Conservation (phyloP, 768 basidiomycete species). For the Tulasnella sp. region DNA sequence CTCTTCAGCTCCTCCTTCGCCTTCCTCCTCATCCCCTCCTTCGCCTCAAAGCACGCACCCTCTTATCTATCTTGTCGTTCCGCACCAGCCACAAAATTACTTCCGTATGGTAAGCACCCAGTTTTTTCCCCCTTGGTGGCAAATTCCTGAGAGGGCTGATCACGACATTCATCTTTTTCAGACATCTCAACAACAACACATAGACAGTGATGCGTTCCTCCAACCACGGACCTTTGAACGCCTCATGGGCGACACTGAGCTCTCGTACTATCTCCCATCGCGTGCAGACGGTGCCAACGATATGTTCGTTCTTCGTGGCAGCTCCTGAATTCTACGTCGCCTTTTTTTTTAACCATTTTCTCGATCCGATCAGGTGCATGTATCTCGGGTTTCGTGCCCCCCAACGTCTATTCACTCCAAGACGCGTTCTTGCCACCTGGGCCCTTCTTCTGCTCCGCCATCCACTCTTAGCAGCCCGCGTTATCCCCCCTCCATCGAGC, state of each 20-base stretch:
- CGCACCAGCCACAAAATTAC: neutral
- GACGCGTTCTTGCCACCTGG: slow-evolving; percentile 52
- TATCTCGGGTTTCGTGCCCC: slow-evolving; percentile 51
- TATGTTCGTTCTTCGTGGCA: slow-evolving; percentile 43
- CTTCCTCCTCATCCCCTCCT: neutral
- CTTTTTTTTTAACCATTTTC: neutral
- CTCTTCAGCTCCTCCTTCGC: too few relatives aligned
- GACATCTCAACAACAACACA: neutral
- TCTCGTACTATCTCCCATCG: slow-evolving; percentile 69
- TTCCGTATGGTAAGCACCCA: neutral
- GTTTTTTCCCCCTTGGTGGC: neutral
- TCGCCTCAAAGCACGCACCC: neutral
- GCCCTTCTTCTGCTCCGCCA: slow-evolving; percentile 62
- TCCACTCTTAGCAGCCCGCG: slow-evolving; percentile 55
- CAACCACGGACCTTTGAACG: neutral
- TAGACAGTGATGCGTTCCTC: neutral
- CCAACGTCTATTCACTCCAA: slow-evolving; percentile 35
- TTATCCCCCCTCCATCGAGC: slow-evolving; percentile 29
- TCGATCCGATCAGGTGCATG: slow-evolving; percentile 40
- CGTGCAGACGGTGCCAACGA: slow-evolving; percentile 79
- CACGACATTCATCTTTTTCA: neutral
- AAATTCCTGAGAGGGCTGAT: neutral
- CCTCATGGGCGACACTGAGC: neutral
- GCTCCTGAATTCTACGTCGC: neutral
- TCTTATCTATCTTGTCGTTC: neutral